Evolutionary conservation across 1,284 basidiomycete species (phyloP), one percentile per base, ranked within the genome.

Genomic region (Ustilago trichophora): DNA sequence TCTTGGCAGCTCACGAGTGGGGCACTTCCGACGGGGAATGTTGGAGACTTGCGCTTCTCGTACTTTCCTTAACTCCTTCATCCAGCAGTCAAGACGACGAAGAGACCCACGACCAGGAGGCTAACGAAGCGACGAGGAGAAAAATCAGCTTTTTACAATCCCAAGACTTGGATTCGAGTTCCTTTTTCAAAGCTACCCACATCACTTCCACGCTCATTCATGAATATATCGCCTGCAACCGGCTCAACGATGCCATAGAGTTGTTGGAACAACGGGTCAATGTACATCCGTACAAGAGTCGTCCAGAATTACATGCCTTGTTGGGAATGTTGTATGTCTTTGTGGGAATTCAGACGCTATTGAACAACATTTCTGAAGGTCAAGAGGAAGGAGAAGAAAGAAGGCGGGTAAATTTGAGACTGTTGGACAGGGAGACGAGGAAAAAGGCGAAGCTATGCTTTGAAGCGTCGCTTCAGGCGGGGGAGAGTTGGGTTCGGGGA

Each of bases 251-350:
- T 11, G 57, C 62, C 7, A 60, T 71, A 16, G 62, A 63, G 16
- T 15, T 62, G 25, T 25, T 66, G 10, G 63, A 67, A 21, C 41
- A 49, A 21, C 24, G 62, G 2, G 52, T 67, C 15, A 56, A 47
- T 34, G 9, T 58, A 8, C 51, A 53, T 22, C 62, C 67, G 8
- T 71, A 71, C 42, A 56, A 57, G 12, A 24, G 6, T 0, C 46
- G 48, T 3, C 60, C 56, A 1, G 25, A 51, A n/a, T 29, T 69
- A 4, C 66, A 69, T 25, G 22, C 25, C 12, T 11, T 41, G 6
- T 19, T 69, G 15, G 66, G 66, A 1, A 51, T 59, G 48, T 36
- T 69, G 35, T 68, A 68, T n/a, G 19, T 68, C 13, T 57, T 31
- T 16, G 43, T 68, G 3, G 65, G 54, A 0, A 13, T 67, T 2